phyloP scores from a whole-genome alignment of 192 early-diverging fungal genomes.

The Coemansia sp. region DNA sequence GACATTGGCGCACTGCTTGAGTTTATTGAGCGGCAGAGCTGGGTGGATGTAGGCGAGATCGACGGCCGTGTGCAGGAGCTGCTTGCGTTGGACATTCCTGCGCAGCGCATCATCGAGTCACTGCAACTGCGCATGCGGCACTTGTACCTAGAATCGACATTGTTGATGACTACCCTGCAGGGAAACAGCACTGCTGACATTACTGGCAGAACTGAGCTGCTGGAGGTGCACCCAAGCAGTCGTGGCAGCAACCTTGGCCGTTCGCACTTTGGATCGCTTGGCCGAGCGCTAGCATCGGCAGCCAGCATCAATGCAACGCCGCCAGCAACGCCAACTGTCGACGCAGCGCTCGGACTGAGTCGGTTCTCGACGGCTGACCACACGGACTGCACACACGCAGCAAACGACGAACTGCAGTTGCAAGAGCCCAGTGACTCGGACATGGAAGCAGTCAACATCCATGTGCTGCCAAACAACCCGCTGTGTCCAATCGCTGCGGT shows the following conservation, averaged over 20 bases:
- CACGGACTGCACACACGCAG: neutral
- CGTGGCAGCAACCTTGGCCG: slow-evolving; percentile 1
- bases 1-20: slow-evolving; percentile 38
- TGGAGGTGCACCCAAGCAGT: neutral
- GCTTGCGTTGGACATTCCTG: slow-evolving; percentile 30
- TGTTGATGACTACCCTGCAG: slow-evolving; percentile 37
- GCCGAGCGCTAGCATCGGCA: slow-evolving; percentile 1
- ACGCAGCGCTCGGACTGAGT: slow-evolving; percentile 9
- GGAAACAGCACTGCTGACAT: neutral
- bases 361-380: slow-evolving; percentile 25
- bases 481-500: slow-evolving; percentile 34
- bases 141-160: slow-evolving; percentile 40
- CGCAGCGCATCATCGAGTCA: slow-evolving; percentile 28
- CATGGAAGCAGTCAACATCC: slow-evolving; percentile 6
- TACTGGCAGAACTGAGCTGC: slow-evolving; percentile 6
- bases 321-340: slow-evolving; percentile 19
- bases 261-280: slow-evolving; percentile 1
- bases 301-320: slow-evolving; percentile 19
- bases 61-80: slow-evolving; percentile 39
- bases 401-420: neutral
- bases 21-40: slow-evolving; percentile 39
- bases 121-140: slow-evolving; percentile 49
- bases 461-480: slow-evolving; percentile 17
- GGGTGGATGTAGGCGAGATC: slow-evolving; percentile 31
- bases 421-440: neutral